These are phyloP conservation scores for Rostrohypoxylon terebratum DNA, from an alignment of 495 filamentous ascomycete genomes.

Conservation along the genomic window DNA sequence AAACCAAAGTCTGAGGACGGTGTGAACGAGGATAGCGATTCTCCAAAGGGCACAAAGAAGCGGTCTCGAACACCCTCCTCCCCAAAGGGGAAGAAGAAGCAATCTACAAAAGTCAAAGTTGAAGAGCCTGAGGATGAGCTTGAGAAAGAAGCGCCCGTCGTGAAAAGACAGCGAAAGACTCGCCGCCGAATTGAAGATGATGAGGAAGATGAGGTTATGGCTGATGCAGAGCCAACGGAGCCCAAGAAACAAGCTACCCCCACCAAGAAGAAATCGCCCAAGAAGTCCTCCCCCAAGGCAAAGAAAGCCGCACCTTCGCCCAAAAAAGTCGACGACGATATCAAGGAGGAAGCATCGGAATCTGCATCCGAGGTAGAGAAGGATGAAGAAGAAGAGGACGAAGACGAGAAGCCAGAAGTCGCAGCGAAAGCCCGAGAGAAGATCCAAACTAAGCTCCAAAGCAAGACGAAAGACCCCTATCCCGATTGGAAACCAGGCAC, in stretches of 20 bases:
- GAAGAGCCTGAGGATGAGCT: constrained; percentile 56
- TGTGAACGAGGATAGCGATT: constrained; percentile 47
- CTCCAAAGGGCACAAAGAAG: constrained; percentile 59
- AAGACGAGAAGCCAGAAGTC: constrained; percentile 80
- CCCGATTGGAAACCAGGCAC: constrained; percentile 92
- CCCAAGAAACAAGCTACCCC: constrained; percentile 40
- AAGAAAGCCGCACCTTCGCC: constrained; percentile 47
- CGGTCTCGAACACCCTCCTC: constrained; percentile 49
- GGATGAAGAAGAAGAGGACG: constrained; percentile 69
- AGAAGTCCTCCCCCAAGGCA: constrained; percentile 6
- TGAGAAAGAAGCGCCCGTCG: constrained; percentile 64
- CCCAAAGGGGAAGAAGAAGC: constrained; percentile 32
- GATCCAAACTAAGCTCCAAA: constrained; percentile 80
- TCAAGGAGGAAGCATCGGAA: constrained; percentile 63
- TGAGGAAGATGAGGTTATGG: constrained; percentile 58
- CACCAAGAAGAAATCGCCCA: constrained; percentile 27
- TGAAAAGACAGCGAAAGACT: constrained; percentile 62
- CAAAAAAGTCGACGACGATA: constrained; percentile 46
- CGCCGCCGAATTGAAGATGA: constrained; percentile 57
- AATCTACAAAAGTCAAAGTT: constrained; percentile 43
- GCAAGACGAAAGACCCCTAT: constrained; percentile 79
- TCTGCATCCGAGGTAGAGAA: constrained; percentile 63
- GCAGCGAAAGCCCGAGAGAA: constrained; percentile 83
- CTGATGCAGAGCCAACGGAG: constrained; percentile 46
- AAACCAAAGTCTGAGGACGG: constrained; percentile 44